These are phyloP conservation scores for Copromyces sp. DNA, from an alignment of 495 filamentous ascomycete species.

Conservation along the genomic window DNA sequence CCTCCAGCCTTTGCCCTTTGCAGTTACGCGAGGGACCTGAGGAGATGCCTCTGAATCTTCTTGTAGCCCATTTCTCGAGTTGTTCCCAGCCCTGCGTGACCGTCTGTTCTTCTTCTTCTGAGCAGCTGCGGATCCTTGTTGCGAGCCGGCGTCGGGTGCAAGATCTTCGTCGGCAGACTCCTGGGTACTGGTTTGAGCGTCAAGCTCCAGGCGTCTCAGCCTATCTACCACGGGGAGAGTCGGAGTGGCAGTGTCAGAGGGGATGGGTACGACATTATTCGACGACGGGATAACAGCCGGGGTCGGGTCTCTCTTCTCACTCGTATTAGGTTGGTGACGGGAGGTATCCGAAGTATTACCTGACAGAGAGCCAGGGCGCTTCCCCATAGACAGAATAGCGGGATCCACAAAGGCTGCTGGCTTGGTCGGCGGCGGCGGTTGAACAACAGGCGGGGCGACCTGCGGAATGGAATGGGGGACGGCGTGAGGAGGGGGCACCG, in stretches of 20 bases:
- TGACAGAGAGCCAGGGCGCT: constrained; percentile 17
- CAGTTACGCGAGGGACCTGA: constrained; percentile 6
- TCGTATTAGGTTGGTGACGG: constrained; percentile 22
- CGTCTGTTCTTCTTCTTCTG: constrained; percentile 17
- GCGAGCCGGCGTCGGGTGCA: constrained; percentile 3
- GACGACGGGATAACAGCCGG: constrained; percentile 2
- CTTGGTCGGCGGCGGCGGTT: constrained; percentile 5
- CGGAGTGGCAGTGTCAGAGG: constrained; percentile 8
- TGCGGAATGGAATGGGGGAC: neutral
- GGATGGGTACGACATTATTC: neutral
- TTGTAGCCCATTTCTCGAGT: constrained; percentile 2
- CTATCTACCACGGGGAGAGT: constrained; percentile 1
- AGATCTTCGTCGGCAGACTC: constrained; percentile 17
- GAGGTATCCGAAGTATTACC: constrained; percentile 7
- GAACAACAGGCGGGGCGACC: constrained; percentile 1
- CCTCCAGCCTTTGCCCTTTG: constrained; percentile 59
- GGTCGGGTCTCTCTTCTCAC: constrained; percentile 27
- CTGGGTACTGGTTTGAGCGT: neutral
- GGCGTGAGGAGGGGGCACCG: neutral
- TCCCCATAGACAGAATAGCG: constrained; percentile 42
- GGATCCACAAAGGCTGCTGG: constrained; percentile 38
- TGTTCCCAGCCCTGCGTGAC: constrained; percentile 9
- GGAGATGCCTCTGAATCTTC: constrained; percentile 17
- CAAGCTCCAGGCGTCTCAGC: constrained; percentile 12
- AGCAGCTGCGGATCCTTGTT: constrained; percentile 7